These are phyloP conservation scores for Pseudotsuga menziesii DNA, from an alignment of 75 land plant species.

Conservation along the genomic window DNA sequence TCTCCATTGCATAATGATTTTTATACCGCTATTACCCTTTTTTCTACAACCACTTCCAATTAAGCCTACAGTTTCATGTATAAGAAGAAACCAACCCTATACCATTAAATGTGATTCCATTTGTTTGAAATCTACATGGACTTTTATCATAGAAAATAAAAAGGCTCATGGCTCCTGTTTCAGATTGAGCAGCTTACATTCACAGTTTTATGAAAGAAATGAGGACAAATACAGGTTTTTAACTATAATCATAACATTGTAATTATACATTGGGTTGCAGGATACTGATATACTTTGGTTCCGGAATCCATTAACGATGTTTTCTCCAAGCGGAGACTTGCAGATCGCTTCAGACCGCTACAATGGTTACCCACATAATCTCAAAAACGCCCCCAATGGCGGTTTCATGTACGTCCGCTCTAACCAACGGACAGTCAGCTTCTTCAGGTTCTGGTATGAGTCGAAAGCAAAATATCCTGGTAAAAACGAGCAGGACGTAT, in stretches of 20 bases:
- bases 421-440: slow-evolving; percentile 22
- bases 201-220: slow-evolving; percentile 40
- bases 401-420: slow-evolving; percentile 25
- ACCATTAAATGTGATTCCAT: too few species aligned
- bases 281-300: slow-evolving; percentile 40
- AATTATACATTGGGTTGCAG: slow-evolving; percentile 46
- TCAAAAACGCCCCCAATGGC: slow-evolving; percentile 24
- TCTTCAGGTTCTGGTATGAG: slow-evolving; percentile 33
- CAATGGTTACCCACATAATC: slow-evolving; percentile 20
- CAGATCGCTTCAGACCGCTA: slow-evolving; percentile 31
- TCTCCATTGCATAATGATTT: too few species aligned
- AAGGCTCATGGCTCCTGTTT: slow-evolving; percentile 10
- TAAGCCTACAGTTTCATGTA: too few species aligned
- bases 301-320: slow-evolving; percentile 27
- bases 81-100: too few species aligned
- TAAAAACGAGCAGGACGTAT: slow-evolving; percentile 30
- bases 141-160: slow-evolving; percentile 8
- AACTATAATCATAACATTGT: slow-evolving; percentile 5
- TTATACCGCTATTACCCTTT: too few species aligned
- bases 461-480: slow-evolving; percentile 20
- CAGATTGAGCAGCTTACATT: slow-evolving; percentile 44
- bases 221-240: slow-evolving; percentile 30
- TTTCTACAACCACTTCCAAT: too few species aligned
- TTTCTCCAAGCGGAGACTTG: slow-evolving; percentile 16
- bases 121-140: too few species aligned